Conservation (phyloP, 1,284 basidiomycete genomes). For the Trichosporon sp. region DNA sequence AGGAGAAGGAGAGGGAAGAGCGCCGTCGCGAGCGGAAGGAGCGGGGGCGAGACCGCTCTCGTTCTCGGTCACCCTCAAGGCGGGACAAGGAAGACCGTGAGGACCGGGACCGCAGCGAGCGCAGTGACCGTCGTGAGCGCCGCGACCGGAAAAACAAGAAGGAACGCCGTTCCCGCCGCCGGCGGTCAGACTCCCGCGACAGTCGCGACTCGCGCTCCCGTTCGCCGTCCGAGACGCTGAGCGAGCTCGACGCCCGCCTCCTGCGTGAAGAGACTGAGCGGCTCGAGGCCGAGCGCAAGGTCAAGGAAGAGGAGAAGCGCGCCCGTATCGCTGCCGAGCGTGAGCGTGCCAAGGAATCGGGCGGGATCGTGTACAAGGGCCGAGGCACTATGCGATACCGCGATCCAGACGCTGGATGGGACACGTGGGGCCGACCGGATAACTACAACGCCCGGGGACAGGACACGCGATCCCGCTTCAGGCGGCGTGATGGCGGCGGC, state of each 20-base stretch:
- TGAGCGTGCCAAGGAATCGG: conserved; percentile 38
- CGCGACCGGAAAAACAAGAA: conserved; percentile 26
- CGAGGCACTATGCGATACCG: conserved; percentile 56
- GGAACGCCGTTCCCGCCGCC: conserved; percentile 25
- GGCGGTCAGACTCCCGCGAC: conserved; percentile 21
- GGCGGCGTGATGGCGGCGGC: conserved; percentile 23
- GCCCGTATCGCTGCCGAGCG: conserved; percentile 43
- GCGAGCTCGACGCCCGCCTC: conserved; percentile 55
- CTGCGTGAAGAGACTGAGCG: conserved; percentile 56
- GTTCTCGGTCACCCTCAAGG: background rate
- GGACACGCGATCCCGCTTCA: conserved; percentile 34
- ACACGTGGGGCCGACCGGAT: conserved; percentile 27
- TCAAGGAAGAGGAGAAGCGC: conserved; percentile 45
- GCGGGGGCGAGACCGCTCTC: conserved; percentile 31
- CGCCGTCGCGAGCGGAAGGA: conserved; percentile 29
- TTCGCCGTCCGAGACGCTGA: conserved; percentile 43
- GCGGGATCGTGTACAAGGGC: conserved; percentile 55
- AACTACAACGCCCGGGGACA: conserved; percentile 42
- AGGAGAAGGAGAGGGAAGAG: conserved; percentile 28
- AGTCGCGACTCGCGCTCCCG: conserved; percentile 15
- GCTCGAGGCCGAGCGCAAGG: conserved; percentile 43
- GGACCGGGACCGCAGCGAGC: conserved; percentile 18
- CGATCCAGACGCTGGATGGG: conserved; percentile 48
- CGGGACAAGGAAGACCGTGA: conserved; percentile 13
- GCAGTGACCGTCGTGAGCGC: conserved; percentile 19